phyloP scores from a whole-genome alignment of 1,284 basidiomycete species.

The Leccinum brunneo-olivaceum region DNA sequence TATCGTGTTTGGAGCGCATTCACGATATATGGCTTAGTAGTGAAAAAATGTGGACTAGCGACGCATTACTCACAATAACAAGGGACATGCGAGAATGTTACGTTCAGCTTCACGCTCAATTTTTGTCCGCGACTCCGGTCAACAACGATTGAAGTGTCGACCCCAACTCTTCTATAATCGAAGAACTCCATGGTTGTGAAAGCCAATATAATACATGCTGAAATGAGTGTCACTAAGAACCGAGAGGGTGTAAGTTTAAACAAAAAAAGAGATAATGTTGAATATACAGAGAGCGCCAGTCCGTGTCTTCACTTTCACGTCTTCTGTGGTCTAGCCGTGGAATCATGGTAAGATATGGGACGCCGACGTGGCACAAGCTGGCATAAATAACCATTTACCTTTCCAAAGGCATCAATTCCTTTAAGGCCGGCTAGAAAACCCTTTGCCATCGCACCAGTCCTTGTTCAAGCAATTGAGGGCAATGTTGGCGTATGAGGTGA shows the following conservation, averaged over 20 bases:
- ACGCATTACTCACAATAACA: conserved; percentile 76
- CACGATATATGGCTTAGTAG: conserved; percentile 1
- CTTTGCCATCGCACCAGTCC: conserved; percentile 55
- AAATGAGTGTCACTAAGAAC: conserved; percentile 80
- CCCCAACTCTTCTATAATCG: conserved; percentile 84
- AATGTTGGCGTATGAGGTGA: conserved; percentile 23
- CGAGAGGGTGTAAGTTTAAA: conserved; percentile 4
- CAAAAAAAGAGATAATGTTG: neutral
- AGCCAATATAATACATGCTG: conserved; percentile 85
- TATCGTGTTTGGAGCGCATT: neutral
- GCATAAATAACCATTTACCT: conserved; percentile 48
- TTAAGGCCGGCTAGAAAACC: conserved; percentile 69
- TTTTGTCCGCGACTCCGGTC: conserved; percentile 94
- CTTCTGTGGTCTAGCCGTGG: conserved; percentile 78
- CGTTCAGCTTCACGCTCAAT: conserved; percentile 85
- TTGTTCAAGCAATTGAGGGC: conserved; percentile 25
- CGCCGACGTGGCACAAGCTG: conserved; percentile 9
- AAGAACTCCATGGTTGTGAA: conserved; percentile 92
- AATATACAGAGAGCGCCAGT: conserved; percentile 83
- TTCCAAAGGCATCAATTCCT: conserved; percentile 95
- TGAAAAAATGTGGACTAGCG: neutral
- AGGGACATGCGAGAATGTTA: conserved; percentile 95
- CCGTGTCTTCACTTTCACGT: conserved; percentile 95
- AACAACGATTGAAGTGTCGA: conserved; percentile 87
- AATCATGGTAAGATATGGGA: conserved; percentile 9